phyloP scores from a whole-genome alignment of 176 grass and related monocot genomes.

The Stipa capillata region DNA sequence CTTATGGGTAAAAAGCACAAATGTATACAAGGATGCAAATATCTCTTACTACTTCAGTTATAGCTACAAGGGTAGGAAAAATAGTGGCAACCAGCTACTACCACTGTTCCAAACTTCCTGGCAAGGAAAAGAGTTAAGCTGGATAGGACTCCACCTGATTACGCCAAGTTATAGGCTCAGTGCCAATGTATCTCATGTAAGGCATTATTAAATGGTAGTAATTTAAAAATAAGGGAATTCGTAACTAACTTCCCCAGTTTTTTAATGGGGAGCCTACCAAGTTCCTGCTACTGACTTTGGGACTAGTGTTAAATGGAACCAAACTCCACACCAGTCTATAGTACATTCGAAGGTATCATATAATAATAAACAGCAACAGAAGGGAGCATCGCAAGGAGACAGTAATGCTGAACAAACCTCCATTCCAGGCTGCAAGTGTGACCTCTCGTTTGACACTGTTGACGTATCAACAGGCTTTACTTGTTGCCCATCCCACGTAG shows the following conservation, averaged over 20 bases:
- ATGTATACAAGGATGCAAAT: background rate
- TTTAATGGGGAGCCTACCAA: background rate
- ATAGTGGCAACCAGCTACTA: background rate
- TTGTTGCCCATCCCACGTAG: constrained; percentile 1
- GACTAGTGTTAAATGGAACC: background rate
- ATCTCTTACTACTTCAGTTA: background rate
- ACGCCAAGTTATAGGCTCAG: background rate
- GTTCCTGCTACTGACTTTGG: background rate
- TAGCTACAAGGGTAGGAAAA: background rate
- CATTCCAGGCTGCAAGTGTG: constrained; percentile 14
- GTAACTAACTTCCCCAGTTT: background rate
- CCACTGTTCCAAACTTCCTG: background rate
- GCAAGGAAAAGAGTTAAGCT: background rate
- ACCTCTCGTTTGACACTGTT: constrained; percentile 22
- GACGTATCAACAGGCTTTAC: constrained; percentile 27
- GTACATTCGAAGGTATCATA: background rate
- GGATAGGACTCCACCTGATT: background rate
- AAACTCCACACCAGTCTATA: background rate
- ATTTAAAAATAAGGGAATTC: background rate
- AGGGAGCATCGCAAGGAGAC: background rate
- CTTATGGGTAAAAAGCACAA: background rate
- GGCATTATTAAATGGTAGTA: background rate
- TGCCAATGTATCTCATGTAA: background rate
- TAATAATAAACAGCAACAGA: background rate
- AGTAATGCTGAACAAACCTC: constrained; percentile 29